Conservation (phyloP, 805 yeast species). For the Myxozyma neotropica region DNA sequence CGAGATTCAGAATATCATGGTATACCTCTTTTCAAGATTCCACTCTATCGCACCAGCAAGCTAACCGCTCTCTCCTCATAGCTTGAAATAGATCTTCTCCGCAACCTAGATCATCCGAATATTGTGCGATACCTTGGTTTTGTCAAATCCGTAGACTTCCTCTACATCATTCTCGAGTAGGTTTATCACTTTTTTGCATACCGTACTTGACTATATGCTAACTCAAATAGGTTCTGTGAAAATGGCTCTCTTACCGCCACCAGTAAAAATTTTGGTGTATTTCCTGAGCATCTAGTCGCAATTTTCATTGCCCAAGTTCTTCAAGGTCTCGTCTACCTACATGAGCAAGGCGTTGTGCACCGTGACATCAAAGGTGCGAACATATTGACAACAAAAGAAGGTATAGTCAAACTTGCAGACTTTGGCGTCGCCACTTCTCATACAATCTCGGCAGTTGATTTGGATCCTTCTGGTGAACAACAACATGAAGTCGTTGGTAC, state of each 20-base stretch:
- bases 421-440: slow-evolving; percentile 69
- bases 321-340: slow-evolving; percentile 63
- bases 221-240: slow-evolving; percentile 46
- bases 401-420: slow-evolving; percentile 72
- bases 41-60: slow-evolving; percentile 32
- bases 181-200: slow-evolving; percentile 37
- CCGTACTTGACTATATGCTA: not conserved
- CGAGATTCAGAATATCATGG: slow-evolving; percentile 44
- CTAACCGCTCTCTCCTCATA: not conserved
- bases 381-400: slow-evolving; percentile 60
- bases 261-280: slow-evolving; percentile 53
- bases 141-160: slow-evolving; percentile 54
- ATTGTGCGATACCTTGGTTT: slow-evolving; percentile 72
- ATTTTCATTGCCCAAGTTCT: slow-evolving; percentile 57
- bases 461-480: slow-evolving; percentile 26
- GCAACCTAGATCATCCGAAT: slow-evolving; percentile 64
- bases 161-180: slow-evolving; percentile 65
- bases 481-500: slow-evolving; percentile 62
- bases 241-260: slow-evolving; percentile 66
- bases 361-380: slow-evolving; percentile 79
- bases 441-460: slow-evolving; percentile 29
- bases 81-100: slow-evolving; percentile 71
- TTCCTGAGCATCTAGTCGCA: slow-evolving; percentile 58
- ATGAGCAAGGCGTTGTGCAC: slow-evolving; percentile 74
- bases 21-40: slow-evolving; percentile 41